Conservation (phyloP, 139 green algal genomes). For the Klebsormidium nitens region DNA sequence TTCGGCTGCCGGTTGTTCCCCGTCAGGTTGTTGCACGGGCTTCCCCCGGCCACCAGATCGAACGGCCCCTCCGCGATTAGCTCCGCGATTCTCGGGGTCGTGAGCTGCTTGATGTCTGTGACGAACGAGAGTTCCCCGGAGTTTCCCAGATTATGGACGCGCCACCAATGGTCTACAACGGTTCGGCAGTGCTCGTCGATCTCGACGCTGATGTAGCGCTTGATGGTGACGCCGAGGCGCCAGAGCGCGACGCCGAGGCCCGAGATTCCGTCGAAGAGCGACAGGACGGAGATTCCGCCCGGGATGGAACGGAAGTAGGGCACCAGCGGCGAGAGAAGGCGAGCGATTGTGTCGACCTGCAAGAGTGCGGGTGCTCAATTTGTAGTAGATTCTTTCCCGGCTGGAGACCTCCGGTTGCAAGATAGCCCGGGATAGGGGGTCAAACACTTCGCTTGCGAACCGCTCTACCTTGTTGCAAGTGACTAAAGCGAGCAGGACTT, state of each 20-base stretch:
- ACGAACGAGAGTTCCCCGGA: neutral
- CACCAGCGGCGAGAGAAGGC: too few species aligned
- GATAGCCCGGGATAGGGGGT: too few species aligned
- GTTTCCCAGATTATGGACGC: slow-evolving; percentile 1
- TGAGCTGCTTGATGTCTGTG: neutral
- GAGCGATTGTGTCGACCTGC: too few species aligned
- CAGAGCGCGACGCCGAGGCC: slow-evolving; percentile 8
- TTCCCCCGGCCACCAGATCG: slow-evolving; percentile 18
- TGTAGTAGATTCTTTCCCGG: too few species aligned
- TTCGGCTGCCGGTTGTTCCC: slow-evolving; percentile 15
- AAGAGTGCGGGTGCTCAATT: too few species aligned
- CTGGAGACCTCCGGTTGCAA: too few species aligned
- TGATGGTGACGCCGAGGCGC: slow-evolving; percentile 2
- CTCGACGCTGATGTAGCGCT: slow-evolving; percentile 8
- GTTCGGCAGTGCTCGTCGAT: neutral
- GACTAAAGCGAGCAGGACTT: too few species aligned
- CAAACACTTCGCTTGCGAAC: too few species aligned
- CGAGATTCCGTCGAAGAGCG: slow-evolving; percentile 16
- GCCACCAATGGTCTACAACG: slow-evolving; percentile 6
- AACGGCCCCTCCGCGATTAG: slow-evolving; percentile 6
- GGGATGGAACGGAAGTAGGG: too few species aligned
- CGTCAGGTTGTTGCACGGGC: slow-evolving; percentile 18
- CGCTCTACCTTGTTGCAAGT: too few species aligned
- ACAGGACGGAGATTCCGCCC: slow-evolving; percentile 18
- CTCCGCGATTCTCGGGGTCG: neutral